Evolutionary conservation across 1,284 basidiomycete genomes (phyloP), one percentile per base, ranked within the genome.

Genomic region (Leucoagaricus sp.): DNA sequence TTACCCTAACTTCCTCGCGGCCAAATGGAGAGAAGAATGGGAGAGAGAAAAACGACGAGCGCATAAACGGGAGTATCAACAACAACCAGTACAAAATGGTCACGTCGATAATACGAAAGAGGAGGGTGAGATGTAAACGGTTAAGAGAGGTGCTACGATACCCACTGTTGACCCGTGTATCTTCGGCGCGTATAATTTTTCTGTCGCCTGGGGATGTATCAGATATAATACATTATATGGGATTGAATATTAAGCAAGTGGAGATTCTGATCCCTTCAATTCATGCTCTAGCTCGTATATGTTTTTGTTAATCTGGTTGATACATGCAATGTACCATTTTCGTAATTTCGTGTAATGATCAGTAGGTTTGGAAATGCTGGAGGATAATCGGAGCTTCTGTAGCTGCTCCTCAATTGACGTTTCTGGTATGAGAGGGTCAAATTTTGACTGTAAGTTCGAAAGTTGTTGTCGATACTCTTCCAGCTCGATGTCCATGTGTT

Each of bases 1-100:
- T 36, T 89, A 77, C 62, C 88, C 88, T 0, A 89, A 89, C 62
- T 82, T 83, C 42, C 72, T 91, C 29, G 88, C 80, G 2, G 84
- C 78, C 5, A 82, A 81, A 58, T 85, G 84, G 74, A 80, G 81
- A 65, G 80, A 82, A 47, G 45, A 68, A 8, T 70, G 66, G 64
- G 69, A 73, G 44, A 59, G 60, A 45, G 69, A 70, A 1, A 67
- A 60, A 47, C 65, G 45, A 23, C 52, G 60, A 54, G 28, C 54
- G 26, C 55, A 51, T 29, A 56, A 54, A 49, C 48, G 60, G 57
- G 59, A 58, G 40, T 36, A 44, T 34, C 34, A 55, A 13, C 48
- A 48, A 42, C 38, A 28, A 38, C 21, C 9, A 29, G 25, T 36
- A 21, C 33, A 26, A 33, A 53, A 67, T 57, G 68, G 58, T 57